These are phyloP conservation scores for Cucumis melo DNA, from an alignment of 306 rosid species.

Conservation along the genomic window DNA sequence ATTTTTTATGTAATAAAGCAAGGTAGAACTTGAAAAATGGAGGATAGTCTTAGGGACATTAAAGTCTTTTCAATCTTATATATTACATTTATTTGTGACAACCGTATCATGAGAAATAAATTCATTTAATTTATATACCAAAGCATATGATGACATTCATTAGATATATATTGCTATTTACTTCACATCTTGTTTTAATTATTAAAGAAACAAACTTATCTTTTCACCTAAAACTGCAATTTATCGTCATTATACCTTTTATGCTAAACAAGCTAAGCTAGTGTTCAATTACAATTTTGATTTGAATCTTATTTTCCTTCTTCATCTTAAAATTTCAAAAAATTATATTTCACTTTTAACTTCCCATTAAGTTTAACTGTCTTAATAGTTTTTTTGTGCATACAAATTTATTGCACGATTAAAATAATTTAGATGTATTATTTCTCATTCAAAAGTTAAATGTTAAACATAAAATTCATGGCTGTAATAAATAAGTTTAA, in stretches of 20 bases:
- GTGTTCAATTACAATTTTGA: neutral
- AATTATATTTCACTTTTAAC: too few relatives aligned
- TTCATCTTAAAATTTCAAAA: too few relatives aligned
- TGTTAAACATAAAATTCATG: too few relatives aligned
- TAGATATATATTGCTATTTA: neutral
- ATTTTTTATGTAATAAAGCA: neutral
- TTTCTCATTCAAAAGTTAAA: too few relatives aligned
- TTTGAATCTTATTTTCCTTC: neutral
- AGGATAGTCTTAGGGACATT: neutral
- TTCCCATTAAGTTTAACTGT: too few relatives aligned
- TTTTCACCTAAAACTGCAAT: neutral
- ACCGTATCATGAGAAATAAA: neutral
- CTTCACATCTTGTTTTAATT: neutral
- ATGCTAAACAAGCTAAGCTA: neutral
- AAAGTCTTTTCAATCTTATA: neutral
- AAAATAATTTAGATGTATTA: too few relatives aligned
- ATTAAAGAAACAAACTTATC: neutral
- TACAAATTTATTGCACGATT: too few relatives aligned
- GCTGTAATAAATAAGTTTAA: too few relatives aligned
- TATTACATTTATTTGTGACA: neutral
- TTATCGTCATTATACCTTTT: neutral
- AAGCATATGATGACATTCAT: neutral
- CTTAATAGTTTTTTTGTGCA: too few relatives aligned
- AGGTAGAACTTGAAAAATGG: neutral
- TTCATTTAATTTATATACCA: neutral